phyloP scores from a whole-genome alignment of 345 rosid species.

The Eucalyptus microcorys region DNA sequence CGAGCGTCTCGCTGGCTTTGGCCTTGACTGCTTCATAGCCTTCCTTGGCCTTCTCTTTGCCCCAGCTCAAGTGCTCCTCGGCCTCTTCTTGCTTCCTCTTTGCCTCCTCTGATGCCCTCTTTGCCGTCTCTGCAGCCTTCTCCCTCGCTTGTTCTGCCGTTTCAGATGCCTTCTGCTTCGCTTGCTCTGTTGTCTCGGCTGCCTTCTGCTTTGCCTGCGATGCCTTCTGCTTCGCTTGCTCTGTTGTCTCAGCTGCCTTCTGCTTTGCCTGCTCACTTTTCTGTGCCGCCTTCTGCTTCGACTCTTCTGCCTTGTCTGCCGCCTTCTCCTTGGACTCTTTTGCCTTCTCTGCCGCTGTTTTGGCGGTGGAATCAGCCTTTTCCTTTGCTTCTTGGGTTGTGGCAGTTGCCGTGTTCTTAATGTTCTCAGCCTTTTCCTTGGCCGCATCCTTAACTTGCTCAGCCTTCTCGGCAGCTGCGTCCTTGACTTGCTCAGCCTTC shows the following conservation, averaged over 20 bases:
- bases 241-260: not conserved
- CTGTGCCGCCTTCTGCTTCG: conserved; percentile 6
- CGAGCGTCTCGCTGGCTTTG: conserved; percentile 3
- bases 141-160: conserved; percentile 7
- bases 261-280: conserved; percentile 1
- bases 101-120: not conserved
- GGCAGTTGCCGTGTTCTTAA: conserved; percentile 1
- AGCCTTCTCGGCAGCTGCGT: not conserved
- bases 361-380: not conserved
- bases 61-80: conserved; percentile 13
- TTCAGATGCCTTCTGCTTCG: not conserved
- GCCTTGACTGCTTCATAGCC: conserved; percentile 12
- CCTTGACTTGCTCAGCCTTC: not conserved
- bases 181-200: not conserved
- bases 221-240: conserved; percentile 14
- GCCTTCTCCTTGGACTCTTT: not conserved
- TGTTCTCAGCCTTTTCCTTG: conserved; percentile 3
- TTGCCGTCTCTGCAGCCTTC: not conserved
- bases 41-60: conserved; percentile 14
- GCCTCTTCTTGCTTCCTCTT: not conserved
- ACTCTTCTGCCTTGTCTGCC: not conserved
- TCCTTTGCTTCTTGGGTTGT: not conserved
- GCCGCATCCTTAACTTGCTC: not conserved
- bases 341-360: not conserved
- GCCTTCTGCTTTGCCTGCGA: conserved; percentile 2